Conservation (phyloP, 1,284 basidiomycete genomes). For the Cryptococcus floricola region DNA sequence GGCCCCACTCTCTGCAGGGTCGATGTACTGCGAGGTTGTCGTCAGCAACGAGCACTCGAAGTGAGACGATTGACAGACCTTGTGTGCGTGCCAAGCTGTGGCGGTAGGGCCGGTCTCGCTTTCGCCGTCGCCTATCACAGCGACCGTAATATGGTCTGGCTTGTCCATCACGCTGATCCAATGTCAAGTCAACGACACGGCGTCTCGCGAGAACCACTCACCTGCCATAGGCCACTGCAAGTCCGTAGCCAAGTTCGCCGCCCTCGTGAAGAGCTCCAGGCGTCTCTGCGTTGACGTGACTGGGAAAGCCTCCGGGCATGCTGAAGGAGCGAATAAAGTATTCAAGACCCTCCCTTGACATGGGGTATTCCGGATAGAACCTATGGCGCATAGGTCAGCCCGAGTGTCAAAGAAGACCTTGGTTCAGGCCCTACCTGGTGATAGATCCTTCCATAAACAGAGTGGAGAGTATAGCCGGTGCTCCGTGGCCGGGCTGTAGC, state of each 20-base stretch:
- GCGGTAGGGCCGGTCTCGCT: constrained; percentile 81
- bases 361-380: constrained; percentile 69
- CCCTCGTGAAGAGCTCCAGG: constrained; percentile 87
- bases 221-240: constrained; percentile 72
- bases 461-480: constrained; percentile 72
- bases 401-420: not conserved
- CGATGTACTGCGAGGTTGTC: constrained; percentile 61
- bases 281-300: constrained; percentile 55
- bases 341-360: constrained; percentile 61
- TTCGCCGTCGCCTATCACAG: constrained; percentile 81
- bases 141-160: constrained; percentile 72
- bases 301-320: constrained; percentile 53
- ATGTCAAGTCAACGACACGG: not conserved
- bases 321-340: constrained; percentile 51
- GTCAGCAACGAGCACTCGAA: not conserved
- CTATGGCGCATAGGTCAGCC: not conserved
- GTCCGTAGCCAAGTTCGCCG: constrained; percentile 80
- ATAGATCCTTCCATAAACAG: constrained; percentile 80
- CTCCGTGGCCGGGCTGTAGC: constrained; percentile 67
- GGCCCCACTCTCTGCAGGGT: constrained; percentile 84
- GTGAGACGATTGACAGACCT: constrained; percentile 20
- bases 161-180: constrained; percentile 67
- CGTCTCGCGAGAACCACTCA: constrained; percentile 5
- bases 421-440: constrained; percentile 35
- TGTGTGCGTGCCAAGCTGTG: constrained; percentile 75